Base-by-base conservation (phyloP, 345 rosid species). In the Euphorbia pulcherrima region DNA sequence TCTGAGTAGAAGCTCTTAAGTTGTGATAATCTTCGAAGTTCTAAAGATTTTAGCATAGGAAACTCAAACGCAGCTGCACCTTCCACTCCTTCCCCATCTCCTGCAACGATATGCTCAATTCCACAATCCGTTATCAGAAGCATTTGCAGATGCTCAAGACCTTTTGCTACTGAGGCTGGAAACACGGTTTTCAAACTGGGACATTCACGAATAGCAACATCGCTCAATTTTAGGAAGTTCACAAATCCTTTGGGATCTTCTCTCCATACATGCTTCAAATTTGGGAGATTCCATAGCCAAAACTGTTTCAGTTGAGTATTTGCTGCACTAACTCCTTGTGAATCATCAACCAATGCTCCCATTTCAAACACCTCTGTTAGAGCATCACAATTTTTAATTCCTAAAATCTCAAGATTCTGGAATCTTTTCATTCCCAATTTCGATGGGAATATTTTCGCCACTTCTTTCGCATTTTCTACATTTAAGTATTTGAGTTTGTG, bases 341-440 rank as follows among this genome's bases (percentile, higher is more conserved):
- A 8, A 20, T 30, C 24, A 33, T 18, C 64, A 28, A 3, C 18
- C 10, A 11, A 17, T 6, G 8, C 2, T 53, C 9, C 11, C 6
- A 50, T 12, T 35, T 71, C 79, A 67, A 66, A 76, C 62, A 67
- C 35, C 37, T 53, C 57, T 46, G 28, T 50, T n/a, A 71, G 5
- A 12, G 69, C 62, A 51, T 18, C 33, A 50, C 75, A 66, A 18
- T 0, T 2, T 1, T 0, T 0, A 11, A 65, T 56, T 6, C 1
- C 1, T 27, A 63, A 29, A 13, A 4, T 5, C 39, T 63, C 54
- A 4, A 63, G 50, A 44, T 44, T 44, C 50, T 44, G 50, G 13
- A 8, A 44, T 44, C 50, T 44, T 44, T 2, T 44, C 17, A 44
- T 1, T 44, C 18, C 16, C 67, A 46, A 24, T 10, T 46, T 23